Evolutionary conservation across 805 yeast species (phyloP).

Genomic region (Kluyveromyces dobzhanskii): DNA sequence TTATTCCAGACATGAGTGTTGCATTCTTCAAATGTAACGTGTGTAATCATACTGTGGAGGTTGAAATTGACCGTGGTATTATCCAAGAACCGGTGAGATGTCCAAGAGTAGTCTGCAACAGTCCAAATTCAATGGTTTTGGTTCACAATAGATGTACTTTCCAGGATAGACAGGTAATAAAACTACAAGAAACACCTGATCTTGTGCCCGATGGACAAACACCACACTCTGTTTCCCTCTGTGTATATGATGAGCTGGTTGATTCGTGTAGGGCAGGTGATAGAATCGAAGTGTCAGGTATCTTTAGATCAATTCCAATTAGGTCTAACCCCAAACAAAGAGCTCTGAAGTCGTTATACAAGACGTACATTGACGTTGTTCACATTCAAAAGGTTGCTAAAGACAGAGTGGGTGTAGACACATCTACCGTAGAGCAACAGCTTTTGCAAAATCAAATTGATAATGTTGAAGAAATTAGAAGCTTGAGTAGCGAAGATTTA

Average conservation of each 20-base stretch:
- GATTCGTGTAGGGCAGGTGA: conserved; percentile 96
- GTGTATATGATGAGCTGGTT: conserved; percentile 93
- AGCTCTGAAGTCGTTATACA: conserved; percentile 73
- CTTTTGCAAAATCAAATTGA: conserved; percentile 42
- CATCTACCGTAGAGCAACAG: conserved; percentile 46
- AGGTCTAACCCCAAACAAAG: conserved; percentile 80
- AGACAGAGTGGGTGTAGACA: conserved; percentile 73
- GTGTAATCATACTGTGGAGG: conserved; percentile 86
- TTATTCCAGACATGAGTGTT: conserved; percentile 95
- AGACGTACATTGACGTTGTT: conserved; percentile 90
- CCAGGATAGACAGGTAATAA: conserved; percentile 91
- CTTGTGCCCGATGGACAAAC: conserved; percentile 97
- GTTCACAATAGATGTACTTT: conserved; percentile 88
- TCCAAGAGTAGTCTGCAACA: conserved; percentile 81
- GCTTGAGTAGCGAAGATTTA: conserved; percentile 61
- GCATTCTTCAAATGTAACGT: conserved; percentile 94
- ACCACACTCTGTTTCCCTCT: conserved; percentile 88
- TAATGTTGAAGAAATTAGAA: conserved; percentile 64
- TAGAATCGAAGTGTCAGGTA: conserved; percentile 89
- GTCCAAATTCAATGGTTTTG: conserved; percentile 77
- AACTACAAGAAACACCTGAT: conserved; percentile 93
- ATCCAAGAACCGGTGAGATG: conserved; percentile 90
- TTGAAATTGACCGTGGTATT: conserved; percentile 89
- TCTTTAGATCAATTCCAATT: conserved; percentile 87
- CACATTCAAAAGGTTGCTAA: conserved; percentile 83